Evolutionary conservation across 179 eudicot species (phyloP).

Genomic region (Spinacia oleracea): DNA sequence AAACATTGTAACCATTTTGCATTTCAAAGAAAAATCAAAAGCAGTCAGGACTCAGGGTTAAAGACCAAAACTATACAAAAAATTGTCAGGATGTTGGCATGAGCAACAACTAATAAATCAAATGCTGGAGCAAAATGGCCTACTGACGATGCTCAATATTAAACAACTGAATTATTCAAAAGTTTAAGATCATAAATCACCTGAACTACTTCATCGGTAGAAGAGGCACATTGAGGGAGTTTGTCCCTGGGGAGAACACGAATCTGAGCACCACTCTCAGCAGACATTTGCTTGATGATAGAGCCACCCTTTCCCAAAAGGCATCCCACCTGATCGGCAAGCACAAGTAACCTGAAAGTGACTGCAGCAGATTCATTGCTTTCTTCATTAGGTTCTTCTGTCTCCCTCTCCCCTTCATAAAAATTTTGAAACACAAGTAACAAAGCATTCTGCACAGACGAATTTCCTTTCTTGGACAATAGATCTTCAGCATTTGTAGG

Average conservation of each 20-base stretch:
- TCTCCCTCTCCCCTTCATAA: conserved; percentile 53
- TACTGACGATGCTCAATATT: background rate
- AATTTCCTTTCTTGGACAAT: conserved; percentile 45
- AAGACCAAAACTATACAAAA: background rate
- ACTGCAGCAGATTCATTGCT: conserved; percentile 41
- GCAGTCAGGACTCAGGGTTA: background rate
- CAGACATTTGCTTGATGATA: conserved; percentile 67
- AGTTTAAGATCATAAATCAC: conserved; percentile 36
- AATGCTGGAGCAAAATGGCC: background rate
- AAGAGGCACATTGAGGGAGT: conserved; percentile 75
- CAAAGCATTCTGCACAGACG: conserved; percentile 73
- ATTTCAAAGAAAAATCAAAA: background rate
- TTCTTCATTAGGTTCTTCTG: conserved; percentile 46
- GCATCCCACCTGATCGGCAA: conserved; percentile 78
- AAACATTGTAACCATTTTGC: background rate
- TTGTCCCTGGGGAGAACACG: conserved; percentile 78
- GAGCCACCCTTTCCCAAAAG: conserved; percentile 69
- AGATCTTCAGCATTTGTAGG: conserved; percentile 39
- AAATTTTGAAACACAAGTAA: conserved; percentile 63
- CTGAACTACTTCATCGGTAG: conserved; percentile 89
- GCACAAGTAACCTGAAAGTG: conserved; percentile 70
- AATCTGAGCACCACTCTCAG: conserved; percentile 86
- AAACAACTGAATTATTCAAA: background rate
- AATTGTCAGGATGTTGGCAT: background rate
- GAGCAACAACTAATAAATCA: background rate